Conservation (phyloP, 179 eudicot species). For the Nepenthes alata region DNA sequence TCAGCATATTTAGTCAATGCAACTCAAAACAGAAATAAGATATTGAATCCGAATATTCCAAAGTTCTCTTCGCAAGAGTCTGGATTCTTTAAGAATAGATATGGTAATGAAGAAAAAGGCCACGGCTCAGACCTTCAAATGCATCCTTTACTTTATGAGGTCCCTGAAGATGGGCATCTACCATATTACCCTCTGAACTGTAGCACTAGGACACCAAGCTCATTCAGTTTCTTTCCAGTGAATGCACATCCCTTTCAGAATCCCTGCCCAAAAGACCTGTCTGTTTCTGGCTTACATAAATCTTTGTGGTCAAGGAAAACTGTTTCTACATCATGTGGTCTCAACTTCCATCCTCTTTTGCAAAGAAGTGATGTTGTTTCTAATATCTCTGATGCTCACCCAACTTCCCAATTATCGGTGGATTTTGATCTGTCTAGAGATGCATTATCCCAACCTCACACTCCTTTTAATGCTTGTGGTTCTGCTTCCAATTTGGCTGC, state of each 20-base stretch:
- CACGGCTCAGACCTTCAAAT: conserved; percentile 52
- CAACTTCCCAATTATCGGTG: conserved; percentile 22
- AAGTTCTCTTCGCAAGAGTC: conserved; percentile 21
- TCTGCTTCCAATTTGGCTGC: conserved; percentile 20
- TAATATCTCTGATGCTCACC: conserved; percentile 15
- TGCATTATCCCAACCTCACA: conserved; percentile 17
- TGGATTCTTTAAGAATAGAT: conserved; percentile 14
- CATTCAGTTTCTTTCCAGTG: conserved; percentile 56
- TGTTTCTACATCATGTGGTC: conserved; percentile 25
- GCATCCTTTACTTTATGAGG: conserved; percentile 82
- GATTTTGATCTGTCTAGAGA: conserved; percentile 35
- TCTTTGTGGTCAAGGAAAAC: conserved; percentile 28
- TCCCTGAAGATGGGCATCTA: conserved; percentile 43
- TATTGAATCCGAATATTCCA: conserved; percentile 11
- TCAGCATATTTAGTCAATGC: conserved; percentile 15
- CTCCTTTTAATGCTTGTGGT: conserved; percentile 15
- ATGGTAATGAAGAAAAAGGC: conserved; percentile 24
- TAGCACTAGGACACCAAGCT: conserved; percentile 33
- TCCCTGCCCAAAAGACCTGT: conserved; percentile 23
- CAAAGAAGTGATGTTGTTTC: conserved; percentile 40
- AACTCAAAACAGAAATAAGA: conserved; percentile 12
- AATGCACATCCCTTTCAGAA: conserved; percentile 41
- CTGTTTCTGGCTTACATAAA: conserved; percentile 19
- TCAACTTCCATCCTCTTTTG: conserved; percentile 82
- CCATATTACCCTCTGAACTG: conserved; percentile 43